Evolutionary conservation across 352 stramenopile species (phyloP), one percentile per base, ranked within the genome.

Genomic region (Thalassiosira livingstoniorum): DNA sequence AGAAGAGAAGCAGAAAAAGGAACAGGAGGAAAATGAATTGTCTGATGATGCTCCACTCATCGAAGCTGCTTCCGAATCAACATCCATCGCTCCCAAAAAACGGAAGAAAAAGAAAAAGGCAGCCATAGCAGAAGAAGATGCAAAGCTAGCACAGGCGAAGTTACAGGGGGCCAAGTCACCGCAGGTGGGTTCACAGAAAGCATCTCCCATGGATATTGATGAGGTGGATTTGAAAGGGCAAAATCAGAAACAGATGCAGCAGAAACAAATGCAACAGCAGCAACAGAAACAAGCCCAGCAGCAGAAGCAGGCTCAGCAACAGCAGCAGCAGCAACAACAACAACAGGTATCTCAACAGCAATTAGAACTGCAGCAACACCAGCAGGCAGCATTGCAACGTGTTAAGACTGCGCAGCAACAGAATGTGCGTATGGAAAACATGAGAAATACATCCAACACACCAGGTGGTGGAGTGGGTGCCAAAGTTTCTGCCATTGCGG

Each of bases 61-160:
- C 15, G 37, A 54, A 4, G 64, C 37, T 42, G n/a, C n/a, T 10
- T n/a, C 39, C 29, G 23, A 47, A 53, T 4, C 42, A 51, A 39
- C 57, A 23, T 37, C 18, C 23, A 34, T 61, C 15, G 71, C 77
- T 35, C 77, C 77, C 21, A 75, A 78, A 57, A 80, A 75, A 53
- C 29, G 65, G 37, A 77, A 80, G 53, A 80, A 80, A 70, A 85
- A 85, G 58, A 85, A 85, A 55, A 85, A 73, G 45, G 75, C 74
- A 32, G 42, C 35, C 21, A 32, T 29, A 31, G 54, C 53, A 31
- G 27, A 25, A 0, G 58, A 78, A 18, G 69, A 81, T 15, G 39
- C 29, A 42, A 64, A 77, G 18, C 31, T 51, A 47, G 21, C 53
- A 21, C 54, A 62, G 34, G 29, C 54, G 54, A n/a, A n/a, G 25